phyloP scores from a whole-genome alignment of 768 basidiomycete genomes.

The Mycena crocata region DNA sequence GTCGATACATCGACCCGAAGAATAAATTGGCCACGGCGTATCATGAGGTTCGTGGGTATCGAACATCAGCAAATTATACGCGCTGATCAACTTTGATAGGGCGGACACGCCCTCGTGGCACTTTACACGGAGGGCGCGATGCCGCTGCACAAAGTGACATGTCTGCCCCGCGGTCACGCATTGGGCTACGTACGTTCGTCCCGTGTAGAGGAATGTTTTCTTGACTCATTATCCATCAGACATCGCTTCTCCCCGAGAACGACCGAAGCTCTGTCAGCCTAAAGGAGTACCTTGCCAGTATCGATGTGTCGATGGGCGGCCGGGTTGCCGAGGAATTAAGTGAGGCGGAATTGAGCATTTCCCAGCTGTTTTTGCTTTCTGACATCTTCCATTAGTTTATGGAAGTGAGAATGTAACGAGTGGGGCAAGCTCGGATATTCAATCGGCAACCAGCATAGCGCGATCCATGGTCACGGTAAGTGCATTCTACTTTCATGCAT shows the following conservation, averaged over 20 bases:
- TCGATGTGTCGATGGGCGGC: constrained; percentile 95
- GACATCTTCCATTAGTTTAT: constrained; percentile 67
- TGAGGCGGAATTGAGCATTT: constrained; percentile 48
- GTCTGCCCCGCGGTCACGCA: constrained; percentile 95
- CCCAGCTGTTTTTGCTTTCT: constrained; percentile 33
- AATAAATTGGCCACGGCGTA: constrained; percentile 93
- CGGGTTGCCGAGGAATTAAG: constrained; percentile 94
- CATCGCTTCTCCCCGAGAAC: constrained; percentile 80
- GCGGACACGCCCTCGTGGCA: constrained; percentile 94
- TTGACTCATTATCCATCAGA: constrained; percentile 51
- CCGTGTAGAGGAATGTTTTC: constrained; percentile 10
- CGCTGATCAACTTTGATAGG: constrained; percentile 54
- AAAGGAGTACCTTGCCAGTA: constrained; percentile 81
- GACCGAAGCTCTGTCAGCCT: constrained; percentile 79
- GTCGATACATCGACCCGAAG: constrained; percentile 88
- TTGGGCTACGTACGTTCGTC: constrained; percentile 78
- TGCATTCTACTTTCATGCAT: constrained; percentile 32
- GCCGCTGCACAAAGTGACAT: constrained; percentile 98
- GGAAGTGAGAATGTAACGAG: constrained; percentile 90
- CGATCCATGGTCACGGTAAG: constrained; percentile 90
- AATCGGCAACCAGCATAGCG: constrained; percentile 82
- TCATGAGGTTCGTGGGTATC: constrained; percentile 76
- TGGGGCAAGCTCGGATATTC: constrained; percentile 91
- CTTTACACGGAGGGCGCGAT: constrained; percentile 95
- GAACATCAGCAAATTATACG: not conserved